Evolutionary conservation across 345 rosid genomes (phyloP).

Genomic region (Erysimum cheiranthoides): DNA sequence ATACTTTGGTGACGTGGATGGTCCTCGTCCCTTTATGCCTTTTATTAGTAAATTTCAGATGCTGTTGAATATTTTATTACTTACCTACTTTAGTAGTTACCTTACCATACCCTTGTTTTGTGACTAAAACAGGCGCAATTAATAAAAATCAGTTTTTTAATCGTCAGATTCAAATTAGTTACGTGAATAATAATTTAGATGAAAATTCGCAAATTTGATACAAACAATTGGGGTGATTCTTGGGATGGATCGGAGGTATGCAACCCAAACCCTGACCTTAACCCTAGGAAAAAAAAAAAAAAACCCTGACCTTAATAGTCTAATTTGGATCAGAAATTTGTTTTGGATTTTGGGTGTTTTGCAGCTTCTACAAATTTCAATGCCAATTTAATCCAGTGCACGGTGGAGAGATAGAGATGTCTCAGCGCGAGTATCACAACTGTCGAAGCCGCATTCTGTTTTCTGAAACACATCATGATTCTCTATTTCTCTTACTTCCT

Average conservation of each 20-base stretch:
- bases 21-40: constrained; percentile 3
- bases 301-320: background rate
- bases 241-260: constrained; percentile 95
- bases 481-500: background rate
- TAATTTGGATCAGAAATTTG: background rate
- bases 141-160: no score
- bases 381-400: constrained; percentile 81
- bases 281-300: no score
- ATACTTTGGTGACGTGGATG: constrained; percentile 25
- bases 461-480: constrained; percentile 37
- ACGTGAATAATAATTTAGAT: no score
- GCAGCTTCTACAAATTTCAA: constrained; percentile 84
- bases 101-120: no score
- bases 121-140: no score
- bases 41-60: no score
- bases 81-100: no score
- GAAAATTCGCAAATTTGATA: no score
- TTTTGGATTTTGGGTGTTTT: background rate
- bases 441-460: constrained; percentile 68
- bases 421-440: constrained; percentile 78
- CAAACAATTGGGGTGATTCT: constrained; percentile 57
- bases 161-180: no score
- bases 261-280: background rate
- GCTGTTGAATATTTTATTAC: no score
- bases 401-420: constrained; percentile 98